Evolutionary conservation across 2,329 filamentous ascomycete species (phyloP).

Genomic region (Epichloe sibirici): DNA sequence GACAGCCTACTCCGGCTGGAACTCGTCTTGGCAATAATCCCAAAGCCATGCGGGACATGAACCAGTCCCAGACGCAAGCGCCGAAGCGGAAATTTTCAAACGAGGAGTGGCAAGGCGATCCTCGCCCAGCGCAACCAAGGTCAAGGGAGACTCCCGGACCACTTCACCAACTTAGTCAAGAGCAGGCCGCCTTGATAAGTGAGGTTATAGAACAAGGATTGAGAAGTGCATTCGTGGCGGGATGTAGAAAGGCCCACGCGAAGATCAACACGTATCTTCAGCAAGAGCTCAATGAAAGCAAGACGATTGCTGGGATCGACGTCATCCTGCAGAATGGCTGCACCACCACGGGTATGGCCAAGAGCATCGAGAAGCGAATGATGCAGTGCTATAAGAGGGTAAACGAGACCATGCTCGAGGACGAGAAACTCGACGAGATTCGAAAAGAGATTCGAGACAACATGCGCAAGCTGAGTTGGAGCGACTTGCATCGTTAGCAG

Average conservation of each 20-base stretch:
- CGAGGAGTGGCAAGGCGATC: background rate
- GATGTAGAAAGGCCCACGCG: too few species aligned
- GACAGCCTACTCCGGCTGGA: too few species aligned
- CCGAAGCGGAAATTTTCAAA: background rate
- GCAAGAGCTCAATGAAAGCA: background rate
- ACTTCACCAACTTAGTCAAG: too few species aligned
- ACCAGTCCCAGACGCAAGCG: background rate
- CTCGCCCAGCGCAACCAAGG: background rate
- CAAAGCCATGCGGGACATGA: background rate
- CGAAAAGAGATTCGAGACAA: background rate
- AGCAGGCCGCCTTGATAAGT: too few species aligned
- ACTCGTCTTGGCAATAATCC: background rate
- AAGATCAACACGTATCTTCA: background rate
- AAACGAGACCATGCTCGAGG: background rate
- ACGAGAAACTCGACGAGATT: background rate
- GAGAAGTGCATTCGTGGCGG: too few species aligned
- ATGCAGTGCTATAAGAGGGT: background rate
- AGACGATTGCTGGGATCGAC: background rate
- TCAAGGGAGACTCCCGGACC: background rate
- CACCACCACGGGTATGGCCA: background rate
- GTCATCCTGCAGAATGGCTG: background rate
- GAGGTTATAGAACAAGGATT: too few species aligned
- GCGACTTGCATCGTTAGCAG: background rate
- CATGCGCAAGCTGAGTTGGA: background rate
- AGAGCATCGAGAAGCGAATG: background rate